Evolutionary conservation across 805 yeast genomes (phyloP), one percentile per base, ranked within the genome.

Genomic region (Lipomyces yamadae): DNA sequence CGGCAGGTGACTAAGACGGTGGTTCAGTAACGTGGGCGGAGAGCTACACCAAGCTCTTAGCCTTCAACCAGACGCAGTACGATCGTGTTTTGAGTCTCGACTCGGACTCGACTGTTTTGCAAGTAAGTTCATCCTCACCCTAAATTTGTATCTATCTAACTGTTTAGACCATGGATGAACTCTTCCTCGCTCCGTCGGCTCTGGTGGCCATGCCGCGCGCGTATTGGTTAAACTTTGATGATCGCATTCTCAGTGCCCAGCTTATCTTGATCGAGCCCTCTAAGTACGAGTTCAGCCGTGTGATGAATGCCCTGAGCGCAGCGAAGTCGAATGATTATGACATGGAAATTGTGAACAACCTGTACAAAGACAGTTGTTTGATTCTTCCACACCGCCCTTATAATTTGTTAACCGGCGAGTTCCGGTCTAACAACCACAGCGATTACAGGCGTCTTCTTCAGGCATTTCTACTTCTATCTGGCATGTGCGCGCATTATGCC

Each of bases 21-120:
- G 75, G 80, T 42, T 88, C 85, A 70, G 78, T 83, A 5, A 74
- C 88, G 42, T 85, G 86, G 74, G 76, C 81, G 69, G 88, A 85
- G 71, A 83, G 88, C 66, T 85, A 87, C 87, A 79, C 87, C 33
- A 85, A 85, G 74, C 74, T 85, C 55, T 85, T 83, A 74, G 82
- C 86, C 7, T 86, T 85, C 71, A 77, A 81, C 29, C 76, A 86
- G 60, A 68, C 73, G 3, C 83, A 85, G 65, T 86, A 81, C 68
- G 81, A 84, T 11, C 77, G 84, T 55, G 82, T 85, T 11, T 82
- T 84, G 33, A 86, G 81, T 67, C 75, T 85, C 65, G 89, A 86
- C 70, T 80, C 83, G 24, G 89, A 85, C 73, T 85, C 85, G 88
- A 77, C 84, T 35, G 85, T 85, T 1, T 65, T 83, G 6, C 77